Conservation (phyloP, 2,329 filamentous ascomycete genomes). For the Phyllosticta citrichinensis region DNA sequence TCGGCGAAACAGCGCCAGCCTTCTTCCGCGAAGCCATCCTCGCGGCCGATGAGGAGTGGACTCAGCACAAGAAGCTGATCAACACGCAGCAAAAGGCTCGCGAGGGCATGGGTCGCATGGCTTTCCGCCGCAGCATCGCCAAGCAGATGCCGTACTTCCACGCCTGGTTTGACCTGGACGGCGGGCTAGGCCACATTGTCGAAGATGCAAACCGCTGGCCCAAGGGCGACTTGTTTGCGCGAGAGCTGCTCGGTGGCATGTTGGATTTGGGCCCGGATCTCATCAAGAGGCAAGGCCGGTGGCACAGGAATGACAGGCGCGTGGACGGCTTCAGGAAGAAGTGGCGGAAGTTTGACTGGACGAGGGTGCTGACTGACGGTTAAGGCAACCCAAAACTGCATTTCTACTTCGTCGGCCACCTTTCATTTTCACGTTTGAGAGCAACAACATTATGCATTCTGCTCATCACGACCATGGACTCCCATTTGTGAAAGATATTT, state of each 20-base stretch:
- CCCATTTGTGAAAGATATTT: too few relatives aligned
- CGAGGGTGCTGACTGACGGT: conserved; percentile 48
- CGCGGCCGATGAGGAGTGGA: conserved; percentile 82
- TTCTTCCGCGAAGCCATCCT: conserved; percentile 96
- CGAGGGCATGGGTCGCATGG: conserved; percentile 64
- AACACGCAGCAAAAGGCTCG: conserved; percentile 61
- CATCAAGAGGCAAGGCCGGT: conserved; percentile 82
- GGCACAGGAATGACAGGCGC: conserved; percentile 59
- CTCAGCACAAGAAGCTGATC: conserved; percentile 88
- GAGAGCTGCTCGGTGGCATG: conserved; percentile 89
- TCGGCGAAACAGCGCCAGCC: conserved; percentile 85
- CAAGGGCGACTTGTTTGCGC: conserved; percentile 79
- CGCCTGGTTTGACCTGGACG: conserved; percentile 86
- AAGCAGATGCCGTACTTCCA: conserved; percentile 99
- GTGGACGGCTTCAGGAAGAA: conserved; percentile 69
- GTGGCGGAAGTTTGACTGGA: conserved; percentile 94
- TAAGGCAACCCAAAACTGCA: conserved; percentile 11
- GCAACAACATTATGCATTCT: too few relatives aligned
- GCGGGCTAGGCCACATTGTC: conserved; percentile 83
- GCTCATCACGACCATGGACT: too few relatives aligned
- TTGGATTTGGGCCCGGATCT: conserved; percentile 71
- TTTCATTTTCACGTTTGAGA: not conserved
- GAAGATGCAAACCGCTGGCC: conserved; percentile 84
- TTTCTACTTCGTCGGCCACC: not conserved
- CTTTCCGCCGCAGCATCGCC: conserved; percentile 72